Evolutionary conservation across 768 basidiomycete species (phyloP), one percentile per base, ranked within the genome.

Genomic region (Kwoniella bestiolae): DNA sequence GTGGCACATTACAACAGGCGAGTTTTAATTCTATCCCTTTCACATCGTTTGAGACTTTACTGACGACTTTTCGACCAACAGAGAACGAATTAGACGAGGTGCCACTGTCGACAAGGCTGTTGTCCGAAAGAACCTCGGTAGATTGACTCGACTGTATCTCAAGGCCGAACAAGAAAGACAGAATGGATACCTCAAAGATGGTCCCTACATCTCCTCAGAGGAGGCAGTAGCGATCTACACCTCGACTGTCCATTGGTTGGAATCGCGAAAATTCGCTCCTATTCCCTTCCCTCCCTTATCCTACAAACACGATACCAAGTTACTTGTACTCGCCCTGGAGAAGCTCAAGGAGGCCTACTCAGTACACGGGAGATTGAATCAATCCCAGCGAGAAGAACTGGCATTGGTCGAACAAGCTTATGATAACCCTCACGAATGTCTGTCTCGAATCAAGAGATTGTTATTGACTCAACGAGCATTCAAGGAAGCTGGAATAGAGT

Each of bases 121-220:
- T 49, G 93, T 95, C 16, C 95, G 97, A 86, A 98, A 99, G 88
- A 99, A 99, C 81, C 84, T 99, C 45, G 96, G 96, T 67, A 91
- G 96, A 77, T 87, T 99, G 56, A 99, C 96, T 69, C 92, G 96
- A 68, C 86, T 99, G 2, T 99, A 97, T 81, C 85, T 98, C 74
- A 99, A 99, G 83, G 95, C 96, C 26, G 96, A 99, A 83, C 96
- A 99, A 79, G 96, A 99, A 83, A 85, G 96, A 67, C 96, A 98
- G 81, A 95, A 99, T 74, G 94, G 90, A 3, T 99, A 99, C 80
- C 88, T 99, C 69, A 98, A 99, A 84, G 96, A 99, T 81, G 96
- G 96, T 56, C 96, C 96, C 5, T 98, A 99, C 79, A 94, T 99
- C 82, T 95, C 92, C 71, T 94, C 95, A 12, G 96, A 98, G 80